These are phyloP conservation scores for Diatrype stigma DNA, from an alignment of 2,329 filamentous ascomycete genomes.

Conservation along the genomic window DNA sequence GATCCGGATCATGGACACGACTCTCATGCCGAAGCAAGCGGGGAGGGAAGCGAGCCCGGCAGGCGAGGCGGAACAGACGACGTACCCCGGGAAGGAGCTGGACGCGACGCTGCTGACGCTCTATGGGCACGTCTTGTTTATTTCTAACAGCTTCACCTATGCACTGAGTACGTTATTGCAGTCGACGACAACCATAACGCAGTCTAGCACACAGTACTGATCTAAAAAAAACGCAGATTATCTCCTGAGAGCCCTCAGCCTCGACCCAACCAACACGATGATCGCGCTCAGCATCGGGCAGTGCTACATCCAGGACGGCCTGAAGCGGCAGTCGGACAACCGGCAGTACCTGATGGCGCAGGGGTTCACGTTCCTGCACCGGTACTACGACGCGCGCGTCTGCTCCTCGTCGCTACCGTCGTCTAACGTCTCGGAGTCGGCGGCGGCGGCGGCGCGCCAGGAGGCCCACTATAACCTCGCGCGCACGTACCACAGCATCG, in stretches of 20 bases:
- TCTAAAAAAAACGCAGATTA: slow-evolving; percentile 53
- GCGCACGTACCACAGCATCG: slow-evolving; percentile 70
- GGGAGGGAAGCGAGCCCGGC: slow-evolving; percentile 39
- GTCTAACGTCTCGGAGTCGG: slow-evolving; percentile 25
- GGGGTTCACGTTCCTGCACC: slow-evolving; percentile 74
- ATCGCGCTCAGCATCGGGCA: slow-evolving; percentile 79
- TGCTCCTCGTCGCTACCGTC: slow-evolving; percentile 20
- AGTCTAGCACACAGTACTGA: no score
- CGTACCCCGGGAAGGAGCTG: slow-evolving; percentile 45
- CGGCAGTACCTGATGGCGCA: slow-evolving; percentile 83
- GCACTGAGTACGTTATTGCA: slow-evolving; percentile 61
- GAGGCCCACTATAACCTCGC: slow-evolving; percentile 82
- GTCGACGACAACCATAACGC: no score
- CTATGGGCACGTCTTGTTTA: slow-evolving; percentile 86
- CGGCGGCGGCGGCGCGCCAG: slow-evolving; percentile 37
- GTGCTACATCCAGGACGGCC: slow-evolving; percentile 80
- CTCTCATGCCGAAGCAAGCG: slow-evolving; percentile 45
- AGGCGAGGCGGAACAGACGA: slow-evolving; percentile 28
- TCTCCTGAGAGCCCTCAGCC: slow-evolving; percentile 71
- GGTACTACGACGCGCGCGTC: slow-evolving; percentile 55
- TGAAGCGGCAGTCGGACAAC: slow-evolving; percentile 88
- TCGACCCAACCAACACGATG: slow-evolving; percentile 72
- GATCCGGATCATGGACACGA: slow-evolving; percentile 82
- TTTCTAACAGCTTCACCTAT: slow-evolving; percentile 76
- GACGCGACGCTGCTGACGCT: slow-evolving; percentile 81